Evolutionary conservation across 176 grass and related monocot genomes (phyloP), one percentile per base, ranked within the genome.

Genomic region (Aegilops speltoides): DNA sequence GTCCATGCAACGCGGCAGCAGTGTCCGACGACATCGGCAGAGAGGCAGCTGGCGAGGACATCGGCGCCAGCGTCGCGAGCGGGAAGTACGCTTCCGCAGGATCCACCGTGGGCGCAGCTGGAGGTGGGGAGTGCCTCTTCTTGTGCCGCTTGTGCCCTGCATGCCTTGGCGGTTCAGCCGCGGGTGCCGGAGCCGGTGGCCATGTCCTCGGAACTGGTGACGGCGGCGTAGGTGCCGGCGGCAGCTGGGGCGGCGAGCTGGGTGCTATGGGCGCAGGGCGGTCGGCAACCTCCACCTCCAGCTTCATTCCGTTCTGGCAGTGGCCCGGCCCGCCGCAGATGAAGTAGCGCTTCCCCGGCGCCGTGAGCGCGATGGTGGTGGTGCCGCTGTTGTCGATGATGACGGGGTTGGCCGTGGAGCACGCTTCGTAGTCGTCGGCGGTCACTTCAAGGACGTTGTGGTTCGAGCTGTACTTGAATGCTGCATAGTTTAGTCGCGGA

Each of bases 291-390:
- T 89, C 63, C 32, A 97, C 81, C 32, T 80, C 76, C 76, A 97
- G 85, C 86, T 97, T 97, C 95, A 97, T 97, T 43, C 95, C 95
- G 23, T 24, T 59, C 7, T 81, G 43, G 90, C 95, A 97, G 88
- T 94, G 95, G 1, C 86, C 88, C 5, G 92, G 41, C 4, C 74
- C 62, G 66, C 92, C 84, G 81, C 95, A 97, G 83, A 97, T 94
- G 92, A 87, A 97, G 88, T 91, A 94, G 84, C 86, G 95, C 78
- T 75, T 87, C 26, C 95, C 95, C 5, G 90, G 61, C 36, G 87
- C 77, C 31, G 82, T 85, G 72, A 97, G 92, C 28, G 54, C 20
- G 5, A 94, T 28, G 56, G 88, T 89, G 72, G 88, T 94, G 36
- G n/a, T 41, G 29, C 95, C 95, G 84, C 86, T 92, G 67, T 19